Percentiles rank a stretch among this genome's conserved stretches.
Evolutionary conservation across 2,329 filamentous ascomycete species (phyloP).

Genomic region (Ambrosiella beaveri): DNA sequence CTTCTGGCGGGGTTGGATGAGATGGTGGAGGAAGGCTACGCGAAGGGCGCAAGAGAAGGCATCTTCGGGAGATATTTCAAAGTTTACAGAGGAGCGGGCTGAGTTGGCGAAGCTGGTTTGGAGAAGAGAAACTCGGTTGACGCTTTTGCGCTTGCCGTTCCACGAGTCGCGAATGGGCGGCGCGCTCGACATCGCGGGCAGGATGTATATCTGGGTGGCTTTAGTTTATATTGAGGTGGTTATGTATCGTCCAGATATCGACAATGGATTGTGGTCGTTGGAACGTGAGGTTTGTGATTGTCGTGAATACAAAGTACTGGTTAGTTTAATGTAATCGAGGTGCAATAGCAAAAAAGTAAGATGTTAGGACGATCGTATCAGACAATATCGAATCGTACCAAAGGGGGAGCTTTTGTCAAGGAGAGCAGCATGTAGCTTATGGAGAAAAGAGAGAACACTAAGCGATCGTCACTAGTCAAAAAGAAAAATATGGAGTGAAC

Average conservation of each 20-base stretch:
- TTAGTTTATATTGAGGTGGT: no score
- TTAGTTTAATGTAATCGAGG: no score
- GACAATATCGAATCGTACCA: neutral
- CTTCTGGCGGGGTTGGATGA: constrained; percentile 79
- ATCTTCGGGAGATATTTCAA: constrained; percentile 50
- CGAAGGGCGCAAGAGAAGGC: constrained; percentile 84
- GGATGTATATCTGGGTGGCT: neutral
- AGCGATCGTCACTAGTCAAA: neutral
- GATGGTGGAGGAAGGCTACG: constrained; percentile 78
- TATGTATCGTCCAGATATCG: no score
- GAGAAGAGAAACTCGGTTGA: constrained; percentile 14
- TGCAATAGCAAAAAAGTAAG: no score
- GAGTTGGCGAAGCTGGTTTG: constrained; percentile 13
- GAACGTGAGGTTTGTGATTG: no score
- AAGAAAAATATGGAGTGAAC: neutral
- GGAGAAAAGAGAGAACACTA: neutral
- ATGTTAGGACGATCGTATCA: neutral
- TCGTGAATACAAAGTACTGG: no score
- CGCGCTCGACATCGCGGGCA: constrained; percentile 12
- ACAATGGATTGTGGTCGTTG: no score
- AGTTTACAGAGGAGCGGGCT: constrained; percentile 17
- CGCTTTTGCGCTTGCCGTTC: constrained; percentile 10
- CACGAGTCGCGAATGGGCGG: constrained; percentile 8
- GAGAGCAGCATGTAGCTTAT: neutral
- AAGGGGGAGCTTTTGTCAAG: neutral